These are phyloP conservation scores for Pelargonium citronellum DNA, from an alignment of 441 rosid genomes.

Conservation along the genomic window DNA sequence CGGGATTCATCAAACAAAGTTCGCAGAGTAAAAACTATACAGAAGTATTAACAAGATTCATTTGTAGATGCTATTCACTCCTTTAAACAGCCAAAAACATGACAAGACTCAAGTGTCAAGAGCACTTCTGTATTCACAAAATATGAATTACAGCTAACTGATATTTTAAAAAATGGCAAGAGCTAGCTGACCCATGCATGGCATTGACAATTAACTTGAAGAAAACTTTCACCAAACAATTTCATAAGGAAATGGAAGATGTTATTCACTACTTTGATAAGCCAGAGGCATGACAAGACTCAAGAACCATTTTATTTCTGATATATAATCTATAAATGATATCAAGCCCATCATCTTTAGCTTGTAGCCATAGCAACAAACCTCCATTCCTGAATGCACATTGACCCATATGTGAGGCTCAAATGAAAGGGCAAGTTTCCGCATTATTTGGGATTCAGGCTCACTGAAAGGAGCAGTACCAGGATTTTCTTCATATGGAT, in stretches of 20 bases:
- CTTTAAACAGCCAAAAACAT: no score
- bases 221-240: no score
- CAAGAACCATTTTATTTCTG: no score
- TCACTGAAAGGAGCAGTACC: constrained; percentile 90
- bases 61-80: no score
- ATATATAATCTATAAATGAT: neutral
- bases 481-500: constrained; percentile 98
- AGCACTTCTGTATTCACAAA: no score
- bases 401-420: constrained; percentile 94
- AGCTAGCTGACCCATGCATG: neutral
- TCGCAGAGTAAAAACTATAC: no score
- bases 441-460: constrained; percentile 92
- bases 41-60: no score
- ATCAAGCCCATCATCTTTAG: neutral
- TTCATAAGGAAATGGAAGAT: no score
- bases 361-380: constrained; percentile 24
- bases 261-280: no score
- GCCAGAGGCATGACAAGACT: neutral
- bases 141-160: neutral
- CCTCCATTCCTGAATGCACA: constrained; percentile 99
- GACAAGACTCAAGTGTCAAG: no score
- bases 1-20: no score
- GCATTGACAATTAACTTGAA: neutral
- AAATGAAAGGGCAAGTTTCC: constrained; percentile 82
- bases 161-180: no score